These are phyloP conservation scores for Venturia asperata DNA, from an alignment of 2,329 filamentous ascomycete genomes.

Conservation along the genomic window DNA sequence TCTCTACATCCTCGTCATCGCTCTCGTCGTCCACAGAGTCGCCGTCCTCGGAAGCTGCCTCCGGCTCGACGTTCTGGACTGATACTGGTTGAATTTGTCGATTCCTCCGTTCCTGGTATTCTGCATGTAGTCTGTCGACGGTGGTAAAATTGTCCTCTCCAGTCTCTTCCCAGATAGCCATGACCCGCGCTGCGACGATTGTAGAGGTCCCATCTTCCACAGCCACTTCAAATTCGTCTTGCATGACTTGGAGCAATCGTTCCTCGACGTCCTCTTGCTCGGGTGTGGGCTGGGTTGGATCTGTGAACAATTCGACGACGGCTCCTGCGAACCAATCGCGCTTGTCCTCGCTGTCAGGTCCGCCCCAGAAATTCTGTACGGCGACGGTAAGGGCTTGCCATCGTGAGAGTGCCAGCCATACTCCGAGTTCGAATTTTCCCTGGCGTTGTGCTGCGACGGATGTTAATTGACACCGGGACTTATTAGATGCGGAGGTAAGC, in stretches of 20 bases:
- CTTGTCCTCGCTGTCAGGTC: slow-evolving; percentile 74
- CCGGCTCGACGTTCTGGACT: slow-evolving; percentile 22
- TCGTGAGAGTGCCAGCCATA: slow-evolving; percentile 75
- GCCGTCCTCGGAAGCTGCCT: slow-evolving; percentile 22
- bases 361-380: slow-evolving; percentile 82
- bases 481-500: neutral
- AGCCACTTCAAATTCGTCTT: slow-evolving; percentile 90
- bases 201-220: slow-evolving; percentile 83
- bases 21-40: slow-evolving; percentile 21
- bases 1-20: slow-evolving; percentile 23
- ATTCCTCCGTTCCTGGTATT: slow-evolving; percentile 56
- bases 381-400: slow-evolving; percentile 87
- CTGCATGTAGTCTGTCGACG: slow-evolving; percentile 55
- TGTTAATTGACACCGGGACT: neutral
- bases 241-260: slow-evolving; percentile 81
- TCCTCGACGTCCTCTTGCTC: slow-evolving; percentile 76
- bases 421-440: slow-evolving; percentile 63
- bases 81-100: slow-evolving; percentile 55
- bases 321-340: slow-evolving; percentile 94
- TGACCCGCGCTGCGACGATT: slow-evolving; percentile 64
- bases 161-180: slow-evolving; percentile 59
- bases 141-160: slow-evolving; percentile 58
- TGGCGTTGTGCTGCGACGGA: slow-evolving; percentile 15
- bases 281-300: slow-evolving; percentile 27
- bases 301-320: slow-evolving; percentile 67